A percentile compares a stretch with the other conserved stretches of the same genome.
Conservation (phyloP, 345 rosid species). For the Euphorbia lathyris region DNA sequence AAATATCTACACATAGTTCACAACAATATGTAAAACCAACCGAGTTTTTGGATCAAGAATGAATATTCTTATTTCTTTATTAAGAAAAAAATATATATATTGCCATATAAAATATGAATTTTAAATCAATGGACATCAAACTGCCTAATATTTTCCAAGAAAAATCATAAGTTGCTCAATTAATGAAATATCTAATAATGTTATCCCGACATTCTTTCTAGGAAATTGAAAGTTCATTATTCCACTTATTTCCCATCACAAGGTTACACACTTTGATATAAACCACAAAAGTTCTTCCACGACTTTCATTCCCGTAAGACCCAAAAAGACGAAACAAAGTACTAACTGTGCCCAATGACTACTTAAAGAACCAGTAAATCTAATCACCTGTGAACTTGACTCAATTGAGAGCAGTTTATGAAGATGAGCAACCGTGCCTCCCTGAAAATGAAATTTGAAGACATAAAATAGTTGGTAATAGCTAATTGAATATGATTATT, state of each 20-base stretch:
- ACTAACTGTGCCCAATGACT: neutral
- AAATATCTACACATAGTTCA: neutral
- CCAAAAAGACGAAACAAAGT: too few species aligned
- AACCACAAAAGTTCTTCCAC: neutral
- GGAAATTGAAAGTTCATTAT: neutral
- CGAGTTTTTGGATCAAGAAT: neutral
- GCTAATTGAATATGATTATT: neutral
- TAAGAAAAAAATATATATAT: neutral
- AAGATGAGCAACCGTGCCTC: slow-evolving; percentile 94
- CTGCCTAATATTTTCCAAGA: neutral
- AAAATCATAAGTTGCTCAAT: neutral
- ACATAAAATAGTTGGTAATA: neutral
- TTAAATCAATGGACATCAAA: neutral
- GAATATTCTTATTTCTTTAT: neutral
- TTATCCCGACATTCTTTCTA: neutral
- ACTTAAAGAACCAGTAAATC: neutral
- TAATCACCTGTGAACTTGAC: slow-evolving; percentile 86
- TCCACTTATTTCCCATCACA: neutral
- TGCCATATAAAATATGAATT: neutral
- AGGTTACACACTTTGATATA: neutral
- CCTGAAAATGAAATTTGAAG: slow-evolving; percentile 40
- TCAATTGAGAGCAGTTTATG: slow-evolving; percentile 90
- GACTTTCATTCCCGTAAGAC: too few species aligned
- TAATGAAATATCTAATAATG: neutral
- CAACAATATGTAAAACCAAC: neutral